Percentiles rank a stretch among this genome's conserved stretches.
phyloP scores from a whole-genome alignment of 495 filamentous ascomycete species.

The Penicillium salamii region DNA sequence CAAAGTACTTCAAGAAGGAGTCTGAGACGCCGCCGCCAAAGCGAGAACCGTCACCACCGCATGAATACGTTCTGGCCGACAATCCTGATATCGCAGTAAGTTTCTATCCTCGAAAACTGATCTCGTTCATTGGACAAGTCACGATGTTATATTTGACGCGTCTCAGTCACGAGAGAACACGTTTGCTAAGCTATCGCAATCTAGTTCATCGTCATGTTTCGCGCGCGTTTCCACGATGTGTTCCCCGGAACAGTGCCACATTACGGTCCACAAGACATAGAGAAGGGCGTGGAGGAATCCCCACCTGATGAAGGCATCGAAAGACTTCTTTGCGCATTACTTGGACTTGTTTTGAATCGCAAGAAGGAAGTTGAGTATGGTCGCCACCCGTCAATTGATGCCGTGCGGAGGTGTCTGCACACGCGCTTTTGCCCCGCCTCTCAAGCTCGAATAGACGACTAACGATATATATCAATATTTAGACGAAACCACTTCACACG shows the following conservation, averaged over 20 bases:
- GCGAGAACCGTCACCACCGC: conserved; percentile 78
- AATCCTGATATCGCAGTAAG: conserved; percentile 85
- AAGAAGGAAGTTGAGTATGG: conserved; percentile 98
- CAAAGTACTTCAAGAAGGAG: conserved; percentile 49
- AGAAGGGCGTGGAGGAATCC: conserved; percentile 74
- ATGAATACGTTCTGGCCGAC: conserved; percentile 85
- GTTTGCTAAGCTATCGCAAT: conserved; percentile 41
- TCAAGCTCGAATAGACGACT: conserved; percentile 15
- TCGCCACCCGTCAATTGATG: conserved; percentile 25
- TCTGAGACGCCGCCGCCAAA: conserved; percentile 65
- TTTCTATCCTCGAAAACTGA: conserved; percentile 19
- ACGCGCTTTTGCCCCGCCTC: conserved; percentile 10
- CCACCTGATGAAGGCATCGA: conserved; percentile 82
- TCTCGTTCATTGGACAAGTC: background rate
- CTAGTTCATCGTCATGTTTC: conserved; percentile 97
- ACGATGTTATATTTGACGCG: conserved; percentile 30
- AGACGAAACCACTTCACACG: conserved; percentile 72
- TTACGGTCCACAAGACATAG: conserved; percentile 92
- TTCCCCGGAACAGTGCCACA: conserved; percentile 84
- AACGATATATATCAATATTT: conserved; percentile 6
- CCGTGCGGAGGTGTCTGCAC: conserved; percentile 5
- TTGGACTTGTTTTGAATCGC: conserved; percentile 85
- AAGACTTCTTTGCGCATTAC: conserved; percentile 80
- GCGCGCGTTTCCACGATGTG: conserved; percentile 83
- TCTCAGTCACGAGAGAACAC: conserved; percentile 24